phyloP scores from a whole-genome alignment of 108 stramenopile genomes.

The Skeletonema potamos region DNA sequence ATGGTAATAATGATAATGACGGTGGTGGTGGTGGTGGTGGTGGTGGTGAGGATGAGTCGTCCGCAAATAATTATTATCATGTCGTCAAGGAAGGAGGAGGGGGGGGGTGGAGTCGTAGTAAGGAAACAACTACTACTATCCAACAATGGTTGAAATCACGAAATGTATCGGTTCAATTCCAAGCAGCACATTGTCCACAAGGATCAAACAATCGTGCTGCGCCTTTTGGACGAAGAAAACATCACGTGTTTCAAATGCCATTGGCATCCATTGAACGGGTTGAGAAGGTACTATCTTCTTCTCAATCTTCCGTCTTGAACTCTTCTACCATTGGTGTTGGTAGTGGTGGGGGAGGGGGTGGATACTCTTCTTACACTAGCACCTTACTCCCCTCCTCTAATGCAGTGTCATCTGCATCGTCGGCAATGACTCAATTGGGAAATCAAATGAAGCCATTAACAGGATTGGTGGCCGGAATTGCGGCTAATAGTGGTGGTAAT shows the following conservation, averaged over 20 bases:
- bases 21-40: background rate
- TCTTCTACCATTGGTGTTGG: background rate
- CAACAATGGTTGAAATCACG: slow-evolving; percentile 37
- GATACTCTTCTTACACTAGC: background rate
- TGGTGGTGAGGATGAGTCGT: background rate
- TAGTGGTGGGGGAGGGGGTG: background rate
- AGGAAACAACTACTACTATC: slow-evolving; percentile 1
- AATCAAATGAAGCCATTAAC: slow-evolving; percentile 46
- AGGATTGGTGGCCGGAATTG: slow-evolving; percentile 11
- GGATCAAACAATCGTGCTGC: slow-evolving; percentile 11
- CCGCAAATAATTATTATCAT: background rate
- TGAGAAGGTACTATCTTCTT: slow-evolving; percentile 55
- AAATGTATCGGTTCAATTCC: slow-evolving; percentile 47
- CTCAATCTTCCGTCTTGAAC: slow-evolving; percentile 26
- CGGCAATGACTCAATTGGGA: slow-evolving; percentile 40
- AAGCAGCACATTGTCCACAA: slow-evolving; percentile 19
- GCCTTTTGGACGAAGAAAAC: too few relatives aligned
- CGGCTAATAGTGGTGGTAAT: slow-evolving; percentile 5
- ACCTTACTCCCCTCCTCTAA: slow-evolving; percentile 23
- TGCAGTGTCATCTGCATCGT: slow-evolving; percentile 30
- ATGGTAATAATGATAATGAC: background rate
- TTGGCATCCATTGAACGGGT: slow-evolving; percentile 83
- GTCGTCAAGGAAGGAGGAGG: too few relatives aligned
- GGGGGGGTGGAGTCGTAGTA: background rate
- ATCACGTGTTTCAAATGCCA: slow-evolving; percentile 71